Conservation (phyloP, 1,284 basidiomycete genomes). For the Afroboletus lepidellus region DNA sequence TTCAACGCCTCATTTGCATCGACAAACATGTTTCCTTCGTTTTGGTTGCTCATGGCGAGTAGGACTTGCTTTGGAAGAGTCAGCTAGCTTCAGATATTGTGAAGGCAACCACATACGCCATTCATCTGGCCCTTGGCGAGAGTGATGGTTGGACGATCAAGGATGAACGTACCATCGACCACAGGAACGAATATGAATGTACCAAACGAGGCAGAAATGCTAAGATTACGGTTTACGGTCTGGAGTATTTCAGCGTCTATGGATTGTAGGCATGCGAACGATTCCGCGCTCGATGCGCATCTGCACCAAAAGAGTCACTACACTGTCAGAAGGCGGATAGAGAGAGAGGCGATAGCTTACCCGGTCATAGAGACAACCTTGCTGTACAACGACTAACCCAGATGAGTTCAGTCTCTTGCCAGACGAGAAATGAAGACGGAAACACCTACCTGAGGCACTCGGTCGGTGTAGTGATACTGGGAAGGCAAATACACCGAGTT, state of each 20-base stretch:
- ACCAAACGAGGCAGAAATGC: constrained; percentile 24
- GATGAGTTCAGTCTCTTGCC: background rate
- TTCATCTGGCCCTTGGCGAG: constrained; percentile 22
- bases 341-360: constrained; percentile 7
- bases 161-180: constrained; percentile 36
- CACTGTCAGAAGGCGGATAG: no score
- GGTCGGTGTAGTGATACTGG: constrained; percentile 31
- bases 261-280: constrained; percentile 28
- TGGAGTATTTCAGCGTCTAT: constrained; percentile 22
- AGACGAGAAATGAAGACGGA: background rate
- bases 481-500: constrained; percentile 27
- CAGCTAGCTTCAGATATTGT: background rate
- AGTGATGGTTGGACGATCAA: constrained; percentile 31
- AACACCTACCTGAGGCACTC: constrained; percentile 19
- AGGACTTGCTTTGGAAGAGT: constrained; percentile 11
- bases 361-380: constrained; percentile 12
- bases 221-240: constrained; percentile 19
- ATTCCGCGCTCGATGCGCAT: constrained; percentile 23
- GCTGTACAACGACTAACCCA: constrained; percentile 21
- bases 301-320: constrained; percentile 8
- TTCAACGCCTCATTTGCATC: constrained; percentile 9
- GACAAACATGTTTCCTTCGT: constrained; percentile 22
- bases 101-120: constrained; percentile 3
- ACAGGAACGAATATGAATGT: constrained; percentile 33
- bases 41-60: constrained; percentile 13